These are phyloP conservation scores for Hirsutella rhossiliensis DNA, from an alignment of 2,329 filamentous ascomycete genomes.

Conservation along the genomic window DNA sequence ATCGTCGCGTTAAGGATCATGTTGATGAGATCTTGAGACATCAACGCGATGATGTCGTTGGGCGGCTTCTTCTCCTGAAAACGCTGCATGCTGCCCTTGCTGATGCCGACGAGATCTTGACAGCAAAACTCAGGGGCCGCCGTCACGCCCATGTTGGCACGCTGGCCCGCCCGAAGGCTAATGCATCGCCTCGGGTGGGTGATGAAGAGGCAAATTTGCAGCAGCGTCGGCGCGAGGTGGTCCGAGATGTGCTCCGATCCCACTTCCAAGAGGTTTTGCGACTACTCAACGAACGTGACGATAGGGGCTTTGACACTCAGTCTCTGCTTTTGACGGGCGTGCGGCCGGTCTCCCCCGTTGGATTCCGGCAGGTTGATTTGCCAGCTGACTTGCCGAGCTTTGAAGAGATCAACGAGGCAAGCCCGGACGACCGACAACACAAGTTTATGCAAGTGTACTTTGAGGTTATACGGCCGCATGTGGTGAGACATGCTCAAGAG, in stretches of 20 bases:
- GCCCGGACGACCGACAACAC: constrained; percentile 35
- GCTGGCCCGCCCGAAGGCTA: too few species aligned
- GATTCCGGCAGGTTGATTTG: background rate
- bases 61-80: constrained; percentile 23
- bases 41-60: constrained; percentile 8
- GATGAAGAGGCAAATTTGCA: constrained; percentile 4
- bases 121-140: constrained; percentile 13
- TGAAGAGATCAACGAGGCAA: constrained; percentile 31
- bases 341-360: constrained; percentile 5
- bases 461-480: constrained; percentile 25
- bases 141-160: too few species aligned
- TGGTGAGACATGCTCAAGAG: constrained; percentile 21
- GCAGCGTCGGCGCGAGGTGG: constrained; percentile 19
- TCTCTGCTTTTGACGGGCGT: constrained; percentile 9
- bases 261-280: constrained; percentile 36
- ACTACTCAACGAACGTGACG: constrained; percentile 29
- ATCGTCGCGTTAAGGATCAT: constrained; percentile 13
- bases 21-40: constrained; percentile 11
- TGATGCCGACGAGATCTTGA: constrained; percentile 30
- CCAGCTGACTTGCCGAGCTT: constrained; percentile 16
- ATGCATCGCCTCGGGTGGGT: background rate
- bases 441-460: constrained; percentile 43
- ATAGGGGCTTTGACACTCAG: constrained; percentile 13
- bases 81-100: constrained; percentile 27
- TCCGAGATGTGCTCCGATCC: constrained; percentile 33